phyloP scores from a whole-genome alignment of 176 grass and related monocot species.

The Microstegium vimineum region DNA sequence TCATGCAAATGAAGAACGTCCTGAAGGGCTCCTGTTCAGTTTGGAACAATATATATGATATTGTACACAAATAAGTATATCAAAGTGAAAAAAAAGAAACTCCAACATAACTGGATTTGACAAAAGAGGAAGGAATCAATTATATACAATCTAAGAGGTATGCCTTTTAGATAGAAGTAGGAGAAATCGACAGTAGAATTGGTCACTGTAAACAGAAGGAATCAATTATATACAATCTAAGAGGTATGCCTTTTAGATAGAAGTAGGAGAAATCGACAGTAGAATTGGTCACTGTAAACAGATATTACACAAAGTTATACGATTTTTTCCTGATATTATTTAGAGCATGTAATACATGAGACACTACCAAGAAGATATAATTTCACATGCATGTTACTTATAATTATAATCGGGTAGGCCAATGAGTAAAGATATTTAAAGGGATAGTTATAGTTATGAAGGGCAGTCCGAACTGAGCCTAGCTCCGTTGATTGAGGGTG shows the following conservation, averaged over 20 bases:
- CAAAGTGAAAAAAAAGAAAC: background rate
- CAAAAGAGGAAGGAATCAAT: slow-evolving; percentile 5
- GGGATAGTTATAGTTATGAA: background rate
- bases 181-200: background rate
- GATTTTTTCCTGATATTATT: background rate
- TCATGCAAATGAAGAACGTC: slow-evolving; percentile 99
- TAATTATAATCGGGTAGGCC: background rate
- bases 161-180: background rate
- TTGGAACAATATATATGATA: slow-evolving; percentile 33
- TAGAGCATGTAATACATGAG: background rate
- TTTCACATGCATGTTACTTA: background rate
- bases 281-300: background rate
- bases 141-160: background rate
- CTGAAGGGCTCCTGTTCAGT: slow-evolving; percentile 86
- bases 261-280: background rate
- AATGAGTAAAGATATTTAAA: slow-evolving; percentile 3
- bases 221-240: too few relatives aligned
- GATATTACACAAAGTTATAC: background rate
- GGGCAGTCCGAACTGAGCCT: background rate
- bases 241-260: background rate
- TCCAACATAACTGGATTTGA: background rate
- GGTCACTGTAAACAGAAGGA: slow-evolving; percentile 2
- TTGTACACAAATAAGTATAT: slow-evolving; percentile 35
- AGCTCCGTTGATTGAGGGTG: background rate
- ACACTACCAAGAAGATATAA: background rate